Conservation (phyloP, 2,329 filamentous ascomycete genomes). For the Coniosporium tulheliwenetii region DNA sequence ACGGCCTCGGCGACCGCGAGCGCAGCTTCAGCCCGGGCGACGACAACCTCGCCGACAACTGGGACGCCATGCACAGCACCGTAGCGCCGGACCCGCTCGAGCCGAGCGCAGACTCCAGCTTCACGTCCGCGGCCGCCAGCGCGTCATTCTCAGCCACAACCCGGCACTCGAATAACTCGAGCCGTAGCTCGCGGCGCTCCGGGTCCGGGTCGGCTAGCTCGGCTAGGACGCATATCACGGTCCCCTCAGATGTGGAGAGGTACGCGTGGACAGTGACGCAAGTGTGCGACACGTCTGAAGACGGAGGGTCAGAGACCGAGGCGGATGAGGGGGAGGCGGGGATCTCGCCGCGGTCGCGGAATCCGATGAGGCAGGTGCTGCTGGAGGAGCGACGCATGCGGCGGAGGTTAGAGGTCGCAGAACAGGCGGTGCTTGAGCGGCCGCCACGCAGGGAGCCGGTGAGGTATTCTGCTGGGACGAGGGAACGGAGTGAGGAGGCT, state of each 20-base stretch:
- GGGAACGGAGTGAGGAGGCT: neutral
- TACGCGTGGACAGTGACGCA: no score
- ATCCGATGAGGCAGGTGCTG: no score
- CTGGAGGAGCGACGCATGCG: constrained; percentile 1
- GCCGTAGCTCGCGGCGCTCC: constrained; percentile 20
- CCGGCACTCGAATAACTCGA: constrained; percentile 21
- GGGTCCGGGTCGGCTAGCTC: constrained; percentile 33
- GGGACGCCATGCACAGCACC: constrained; percentile 69
- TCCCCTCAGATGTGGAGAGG: constrained; percentile 7
- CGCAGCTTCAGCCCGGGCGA: constrained; percentile 63
- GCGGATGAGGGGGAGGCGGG: no score
- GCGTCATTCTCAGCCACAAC: constrained; percentile 27
- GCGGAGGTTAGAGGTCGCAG: constrained; percentile 4
- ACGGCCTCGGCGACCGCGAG: constrained; percentile 73
- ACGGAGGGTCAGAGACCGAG: no score
- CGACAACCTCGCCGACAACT: constrained; percentile 42
- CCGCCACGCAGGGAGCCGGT: neutral
- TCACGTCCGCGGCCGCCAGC: constrained; percentile 49
- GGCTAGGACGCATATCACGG: constrained; percentile 15
- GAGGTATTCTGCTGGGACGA: neutral
- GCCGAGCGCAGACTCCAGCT: constrained; percentile 70
- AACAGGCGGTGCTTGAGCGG: constrained; percentile 4
- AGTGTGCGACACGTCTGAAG: no score
- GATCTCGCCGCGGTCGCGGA: no score
- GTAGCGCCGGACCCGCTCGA: constrained; percentile 68